Evolutionary conservation across 192 early-diverging fungal species (phyloP).

Genomic region (Thamnidium elegans): DNA sequence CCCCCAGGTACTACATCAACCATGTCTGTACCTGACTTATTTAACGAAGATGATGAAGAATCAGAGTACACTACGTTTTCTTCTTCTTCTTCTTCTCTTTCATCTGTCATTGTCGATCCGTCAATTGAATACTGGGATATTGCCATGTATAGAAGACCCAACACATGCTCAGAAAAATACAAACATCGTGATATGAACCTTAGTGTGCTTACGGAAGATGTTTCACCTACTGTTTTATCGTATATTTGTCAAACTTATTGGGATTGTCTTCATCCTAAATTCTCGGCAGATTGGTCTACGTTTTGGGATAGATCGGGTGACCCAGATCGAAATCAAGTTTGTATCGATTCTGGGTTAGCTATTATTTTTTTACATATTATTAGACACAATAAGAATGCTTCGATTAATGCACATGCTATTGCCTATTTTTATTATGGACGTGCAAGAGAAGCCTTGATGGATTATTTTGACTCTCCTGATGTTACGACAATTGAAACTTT

Average conservation of each 20-base stretch:
- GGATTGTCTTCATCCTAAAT: constrained; percentile 39
- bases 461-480: constrained; percentile 37
- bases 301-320: constrained; percentile 35
- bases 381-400: constrained; percentile 28
- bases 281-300: constrained; percentile 28
- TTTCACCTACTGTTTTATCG: constrained; percentile 27
- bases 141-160: constrained; percentile 17
- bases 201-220: constrained; percentile 18
- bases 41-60: background rate
- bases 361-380: constrained; percentile 35
- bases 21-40: background rate
- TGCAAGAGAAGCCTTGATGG: constrained; percentile 26
- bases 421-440: constrained; percentile 29
- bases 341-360: constrained; percentile 33
- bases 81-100: background rate
- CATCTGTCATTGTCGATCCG: background rate
- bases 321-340: constrained; percentile 31
- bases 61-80: too few species aligned
- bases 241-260: constrained; percentile 34
- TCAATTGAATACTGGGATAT: constrained; percentile 22
- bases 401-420: constrained; percentile 21
- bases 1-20: too few species aligned
- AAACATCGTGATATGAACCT: constrained; percentile 13
- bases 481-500: constrained; percentile 35
- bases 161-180: constrained; percentile 21